phyloP scores from a whole-genome alignment of 2,329 filamentous ascomycete species.

The Sarocladium brachiariae region DNA sequence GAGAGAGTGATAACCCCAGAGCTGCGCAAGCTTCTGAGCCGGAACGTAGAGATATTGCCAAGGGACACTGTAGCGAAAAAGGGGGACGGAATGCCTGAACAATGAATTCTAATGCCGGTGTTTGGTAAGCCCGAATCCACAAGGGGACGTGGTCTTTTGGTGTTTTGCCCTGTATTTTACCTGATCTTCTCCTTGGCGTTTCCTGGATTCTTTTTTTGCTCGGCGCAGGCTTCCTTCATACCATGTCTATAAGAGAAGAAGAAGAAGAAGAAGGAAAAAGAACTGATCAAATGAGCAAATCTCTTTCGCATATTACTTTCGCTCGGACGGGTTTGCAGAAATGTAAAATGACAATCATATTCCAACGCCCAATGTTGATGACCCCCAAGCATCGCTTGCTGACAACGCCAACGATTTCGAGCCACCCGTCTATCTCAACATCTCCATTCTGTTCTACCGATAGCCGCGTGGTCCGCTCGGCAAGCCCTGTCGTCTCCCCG shows the following conservation, averaged over 20 bases:
- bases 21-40: slow-evolving; percentile 45
- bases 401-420: neutral
- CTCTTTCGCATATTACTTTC: neutral
- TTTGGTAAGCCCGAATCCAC: too few relatives aligned
- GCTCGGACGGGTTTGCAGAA: neutral
- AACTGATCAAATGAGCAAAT: too few relatives aligned
- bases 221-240: too few relatives aligned
- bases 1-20: slow-evolving; percentile 50
- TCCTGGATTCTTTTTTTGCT: too few relatives aligned
- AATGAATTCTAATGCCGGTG: too few relatives aligned
- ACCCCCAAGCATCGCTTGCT: slow-evolving; percentile 4
- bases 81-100: slow-evolving; percentile 28
- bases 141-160: too few relatives aligned
- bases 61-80: slow-evolving; percentile 28
- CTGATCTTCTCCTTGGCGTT: too few relatives aligned
- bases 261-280: too few relatives aligned
- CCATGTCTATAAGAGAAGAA: too few relatives aligned
- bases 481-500: slow-evolving; percentile 32
- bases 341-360: neutral
- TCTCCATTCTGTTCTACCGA: slow-evolving; percentile 18
- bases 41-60: slow-evolving; percentile 38
- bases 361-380: neutral
- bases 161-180: too few relatives aligned
- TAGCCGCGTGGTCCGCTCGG: slow-evolving; percentile 39
- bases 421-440: neutral